A percentile compares a stretch with the other conserved stretches of the same genome.
Conservation (phyloP, 1,284 basidiomycete species). For the Wolfiporia cocos region DNA sequence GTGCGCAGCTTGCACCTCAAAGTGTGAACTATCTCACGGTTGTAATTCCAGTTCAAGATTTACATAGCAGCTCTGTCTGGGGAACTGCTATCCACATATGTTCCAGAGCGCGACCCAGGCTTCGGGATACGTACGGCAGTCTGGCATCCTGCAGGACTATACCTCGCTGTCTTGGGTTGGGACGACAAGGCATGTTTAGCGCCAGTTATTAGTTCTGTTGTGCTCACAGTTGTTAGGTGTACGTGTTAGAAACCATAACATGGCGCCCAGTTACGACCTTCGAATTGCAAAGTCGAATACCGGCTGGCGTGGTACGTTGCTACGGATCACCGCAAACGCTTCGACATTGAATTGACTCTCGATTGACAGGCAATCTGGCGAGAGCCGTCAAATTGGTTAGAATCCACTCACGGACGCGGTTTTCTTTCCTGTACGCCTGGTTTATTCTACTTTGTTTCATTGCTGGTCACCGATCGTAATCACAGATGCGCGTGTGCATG, state of each 20-base stretch:
- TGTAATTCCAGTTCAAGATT: conserved; percentile 86
- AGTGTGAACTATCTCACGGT: too few relatives aligned
- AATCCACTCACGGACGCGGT: conserved; percentile 70
- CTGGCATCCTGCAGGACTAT: conserved; percentile 82
- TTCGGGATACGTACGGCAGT: conserved; percentile 69
- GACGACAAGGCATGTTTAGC: conserved; percentile 62
- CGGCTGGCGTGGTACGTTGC: conserved; percentile 47
- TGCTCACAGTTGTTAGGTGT: conserved; percentile 61
- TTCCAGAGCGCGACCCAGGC: conserved; percentile 68
- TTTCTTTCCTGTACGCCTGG: conserved; percentile 69
- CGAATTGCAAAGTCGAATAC: conserved; percentile 50
- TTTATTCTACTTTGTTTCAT: background rate
- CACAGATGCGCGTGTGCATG: conserved; percentile 59
- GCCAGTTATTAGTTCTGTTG: conserved; percentile 4
- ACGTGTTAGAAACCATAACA: conserved; percentile 72
- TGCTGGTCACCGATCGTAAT: background rate
- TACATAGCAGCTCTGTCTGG: conserved; percentile 73
- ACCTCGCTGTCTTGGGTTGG: conserved; percentile 76
- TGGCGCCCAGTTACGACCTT: conserved; percentile 71
- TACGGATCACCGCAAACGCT: background rate
- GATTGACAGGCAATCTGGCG: conserved; percentile 65
- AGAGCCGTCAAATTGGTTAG: conserved; percentile 77
- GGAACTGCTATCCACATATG: conserved; percentile 61
- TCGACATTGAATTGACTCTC: background rate
- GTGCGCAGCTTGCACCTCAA: too few relatives aligned